Evolutionary conservation across 805 yeast species (phyloP).

Genomic region (Candida sanyiensis): DNA sequence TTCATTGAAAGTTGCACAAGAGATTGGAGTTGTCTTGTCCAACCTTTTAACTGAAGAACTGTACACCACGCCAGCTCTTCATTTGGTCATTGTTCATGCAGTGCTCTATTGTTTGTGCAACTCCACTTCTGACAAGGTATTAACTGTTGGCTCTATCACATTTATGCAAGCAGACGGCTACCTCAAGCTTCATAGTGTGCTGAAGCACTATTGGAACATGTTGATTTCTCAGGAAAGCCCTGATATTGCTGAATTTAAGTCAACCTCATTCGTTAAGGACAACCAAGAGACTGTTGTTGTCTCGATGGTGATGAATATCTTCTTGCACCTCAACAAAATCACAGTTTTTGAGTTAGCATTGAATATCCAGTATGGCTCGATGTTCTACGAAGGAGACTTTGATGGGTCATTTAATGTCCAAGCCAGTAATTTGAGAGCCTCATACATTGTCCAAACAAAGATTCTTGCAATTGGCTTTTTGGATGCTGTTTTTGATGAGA

Average conservation of each 20-base stretch:
- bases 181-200: slow-evolving; percentile 26
- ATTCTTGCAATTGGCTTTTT: slow-evolving; percentile 36
- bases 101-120: slow-evolving; percentile 31
- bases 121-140: slow-evolving; percentile 28
- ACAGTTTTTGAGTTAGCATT: slow-evolving; percentile 32
- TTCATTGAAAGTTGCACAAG: slow-evolving; percentile 38
- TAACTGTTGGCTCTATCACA: slow-evolving; percentile 38
- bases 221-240: slow-evolving; percentile 21
- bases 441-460: slow-evolving; percentile 37
- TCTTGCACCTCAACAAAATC: slow-evolving; percentile 42
- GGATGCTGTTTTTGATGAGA: slow-evolving; percentile 27
- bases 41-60: slow-evolving; percentile 21
- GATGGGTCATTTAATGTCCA: slow-evolving; percentile 16
- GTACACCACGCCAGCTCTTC: slow-evolving; percentile 23
- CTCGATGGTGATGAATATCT: slow-evolving; percentile 37
- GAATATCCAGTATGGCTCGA: slow-evolving; percentile 29
- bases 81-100: slow-evolving; percentile 33
- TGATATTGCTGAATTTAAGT: slow-evolving; percentile 29
- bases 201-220: slow-evolving; percentile 25
- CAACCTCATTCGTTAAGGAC: slow-evolving; percentile 32
- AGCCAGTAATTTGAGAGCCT: slow-evolving; percentile 16
- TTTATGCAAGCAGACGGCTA: slow-evolving; percentile 50
- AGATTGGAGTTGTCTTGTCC: slow-evolving; percentile 22
- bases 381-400: slow-evolving; percentile 36
- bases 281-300: slow-evolving; percentile 32